Evolutionary conservation across 495 filamentous ascomycete species (phyloP), one percentile per base, ranked within the genome.

Genomic region (Daldinia loculata): DNA sequence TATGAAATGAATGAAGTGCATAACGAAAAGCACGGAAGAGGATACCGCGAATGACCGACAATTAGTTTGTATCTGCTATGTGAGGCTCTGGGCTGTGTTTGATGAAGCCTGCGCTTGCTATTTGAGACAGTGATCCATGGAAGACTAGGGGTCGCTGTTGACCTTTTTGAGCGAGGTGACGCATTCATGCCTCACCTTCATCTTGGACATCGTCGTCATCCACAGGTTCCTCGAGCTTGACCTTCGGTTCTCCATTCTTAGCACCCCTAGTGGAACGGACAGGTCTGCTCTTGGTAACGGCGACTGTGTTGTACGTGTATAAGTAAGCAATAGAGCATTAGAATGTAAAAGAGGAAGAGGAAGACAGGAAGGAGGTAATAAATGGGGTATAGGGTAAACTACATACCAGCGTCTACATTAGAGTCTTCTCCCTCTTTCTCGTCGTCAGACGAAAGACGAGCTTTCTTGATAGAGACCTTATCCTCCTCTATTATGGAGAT

Each of bases 401-500:
- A 56, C 38, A 17, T 53, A 62, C 60, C 60, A 29, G 29, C 19
- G 12, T 57, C 55, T 2, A 6, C 30, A 6, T 26, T 14, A 12
- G 55, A 57, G 17, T 24, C 34, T 14, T 24, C 22, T 2, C 2
- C 9, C 15, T 24, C 19, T 32, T 57, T 39, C 8, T 57, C 55
- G 6, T 57, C 55, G 17, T 57, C 55, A 15, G 55, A 48, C 9
- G 43, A 38, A 34, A 38, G 55, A 14, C 34, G 32, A 4, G 17
- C 17, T 34, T 24, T 57, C 55, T 57, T 57, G 30, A 12, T 4
- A 3, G 55, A 19, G 34, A 7, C 17, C 30, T 39, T 57, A n/a
- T 61, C 39, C 24, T 61, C 38, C 6, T 68, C 65, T 60, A 9
- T 30, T 39, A 8, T 32, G 30, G 32, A 68, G n/a, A 29, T 29